phyloP scores from a whole-genome alignment of 805 yeast genomes.

The Saccharomycopsis olivae region DNA sequence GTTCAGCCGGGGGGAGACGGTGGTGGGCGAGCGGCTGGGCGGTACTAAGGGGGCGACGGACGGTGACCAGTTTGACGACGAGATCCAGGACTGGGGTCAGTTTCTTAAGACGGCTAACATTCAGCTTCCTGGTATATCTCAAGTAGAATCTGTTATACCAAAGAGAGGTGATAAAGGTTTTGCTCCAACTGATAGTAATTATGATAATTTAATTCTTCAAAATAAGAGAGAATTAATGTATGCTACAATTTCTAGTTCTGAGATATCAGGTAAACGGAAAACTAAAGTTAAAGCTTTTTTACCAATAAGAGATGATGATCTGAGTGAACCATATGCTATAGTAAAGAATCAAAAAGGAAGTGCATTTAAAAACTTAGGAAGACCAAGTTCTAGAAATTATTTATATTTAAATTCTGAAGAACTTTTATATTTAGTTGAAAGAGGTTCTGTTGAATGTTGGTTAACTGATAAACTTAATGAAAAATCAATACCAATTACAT shows the following conservation, averaged over 20 bases:
- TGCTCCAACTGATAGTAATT: slow-evolving; percentile 14
- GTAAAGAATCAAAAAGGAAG: slow-evolving; percentile 43
- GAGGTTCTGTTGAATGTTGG: slow-evolving; percentile 41
- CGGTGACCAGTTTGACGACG: too few species aligned
- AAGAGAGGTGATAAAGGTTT: slow-evolving; percentile 17
- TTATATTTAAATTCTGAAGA: slow-evolving; percentile 49
- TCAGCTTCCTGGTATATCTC: not conserved
- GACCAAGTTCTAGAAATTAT: slow-evolving; percentile 26
- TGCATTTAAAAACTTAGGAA: slow-evolving; percentile 54
- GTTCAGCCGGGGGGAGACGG: too few species aligned
- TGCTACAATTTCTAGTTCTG: slow-evolving; percentile 5
- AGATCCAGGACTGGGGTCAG: slow-evolving; percentile 12
- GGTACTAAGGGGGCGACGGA: too few species aligned
- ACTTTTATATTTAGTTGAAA: slow-evolving; percentile 51
- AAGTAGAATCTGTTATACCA: slow-evolving; percentile 6
- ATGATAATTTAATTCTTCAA: slow-evolving; percentile 12
- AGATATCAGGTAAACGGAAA: slow-evolving; percentile 23
- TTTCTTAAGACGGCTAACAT: slow-evolving; percentile 4
- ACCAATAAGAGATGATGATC: slow-evolving; percentile 2
- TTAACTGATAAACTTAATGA: slow-evolving; percentile 8
- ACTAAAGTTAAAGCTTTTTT: slow-evolving; percentile 33
- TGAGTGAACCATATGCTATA: slow-evolving; percentile 20
- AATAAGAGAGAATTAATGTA: slow-evolving; percentile 15
- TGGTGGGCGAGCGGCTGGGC: too few species aligned
- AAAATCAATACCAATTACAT: slow-evolving; percentile 28